These are phyloP conservation scores for Pistacia vera DNA, from an alignment of 345 rosid species.

Conservation along the genomic window DNA sequence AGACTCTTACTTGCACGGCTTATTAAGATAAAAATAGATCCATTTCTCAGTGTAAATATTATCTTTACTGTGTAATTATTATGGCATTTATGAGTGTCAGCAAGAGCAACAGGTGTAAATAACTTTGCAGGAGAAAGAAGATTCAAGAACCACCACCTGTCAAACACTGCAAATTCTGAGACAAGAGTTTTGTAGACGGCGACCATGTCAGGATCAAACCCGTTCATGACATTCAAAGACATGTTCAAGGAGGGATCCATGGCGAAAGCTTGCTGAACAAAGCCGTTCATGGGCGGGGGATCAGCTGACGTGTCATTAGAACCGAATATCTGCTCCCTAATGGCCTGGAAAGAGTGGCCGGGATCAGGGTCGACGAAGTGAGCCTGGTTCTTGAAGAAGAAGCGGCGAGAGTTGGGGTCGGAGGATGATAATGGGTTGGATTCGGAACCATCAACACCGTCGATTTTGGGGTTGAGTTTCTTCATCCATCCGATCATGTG, in stretches of 20 bases:
- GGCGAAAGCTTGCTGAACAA: slow-evolving; percentile 77
- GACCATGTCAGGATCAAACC: slow-evolving; percentile 67
- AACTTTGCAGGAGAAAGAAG: background rate
- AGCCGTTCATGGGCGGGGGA: slow-evolving; percentile 88
- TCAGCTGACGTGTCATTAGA: slow-evolving; percentile 55
- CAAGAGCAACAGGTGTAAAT: background rate
- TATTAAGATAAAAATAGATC: no score
- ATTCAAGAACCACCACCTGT: slow-evolving; percentile 42
- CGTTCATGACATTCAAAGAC: slow-evolving; percentile 80
- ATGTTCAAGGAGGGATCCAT: slow-evolving; percentile 55
- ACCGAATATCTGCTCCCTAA: slow-evolving; percentile 87
- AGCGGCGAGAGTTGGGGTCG: slow-evolving; percentile 50
- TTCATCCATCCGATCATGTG: slow-evolving; percentile 99
- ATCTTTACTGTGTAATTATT: no score
- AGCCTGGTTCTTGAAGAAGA: slow-evolving; percentile 51
- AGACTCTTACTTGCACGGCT: no score
- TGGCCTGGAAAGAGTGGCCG: slow-evolving; percentile 94
- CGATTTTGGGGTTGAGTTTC: slow-evolving; percentile 77
- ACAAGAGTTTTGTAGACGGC: slow-evolving; percentile 79
- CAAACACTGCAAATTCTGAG: slow-evolving; percentile 85
- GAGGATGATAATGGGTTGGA: slow-evolving; percentile 48
- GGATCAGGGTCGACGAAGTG: slow-evolving; percentile 93
- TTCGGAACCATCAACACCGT: slow-evolving; percentile 78
- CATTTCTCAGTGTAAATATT: no score
- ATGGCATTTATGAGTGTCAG: no score